Base-by-base conservation (phyloP, 1,284 basidiomycete genomes). In the Phaffia rhodozyma region DNA sequence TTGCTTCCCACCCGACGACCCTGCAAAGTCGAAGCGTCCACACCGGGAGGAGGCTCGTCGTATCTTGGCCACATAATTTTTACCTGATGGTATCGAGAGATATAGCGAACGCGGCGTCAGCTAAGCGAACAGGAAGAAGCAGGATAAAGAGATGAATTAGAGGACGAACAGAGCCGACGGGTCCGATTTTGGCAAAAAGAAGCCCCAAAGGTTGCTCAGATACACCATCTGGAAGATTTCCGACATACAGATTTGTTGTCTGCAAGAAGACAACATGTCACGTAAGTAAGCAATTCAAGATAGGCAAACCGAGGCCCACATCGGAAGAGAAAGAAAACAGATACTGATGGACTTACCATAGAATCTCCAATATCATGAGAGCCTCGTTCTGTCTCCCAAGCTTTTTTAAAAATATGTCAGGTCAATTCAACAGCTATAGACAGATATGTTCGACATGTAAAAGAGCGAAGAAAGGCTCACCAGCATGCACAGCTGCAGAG, bases 11-110 rank as follows among this genome's bases (percentile, higher is more conserved):
- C 88, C 80, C 21, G 84, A 80, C 3, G 82, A 73, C 29, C 84
- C 86, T 80, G 89, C 87, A 63, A 87, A 84, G 55, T 83, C 80
- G 61, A 60, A 38, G 57, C 23, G 43, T 66, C 34, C 34, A 62
- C 57, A 38, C 85, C 85, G n/a, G 73, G 68, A 2, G 79, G 78
- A 3, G 73, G 78, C 70, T 87, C 86, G 16, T 70, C 67, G 5
- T 79, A 80, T 61, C 87, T 81, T 61, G 91, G 92, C 91, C 91
- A 97, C 91, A 97, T 94, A 66, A 97, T 86, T 79, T 96, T 93
- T 62, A 89, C 86, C 87, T 89, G 32, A 67, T 16, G 43, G 6
- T 51, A 51, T 58, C 54, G 51, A 21, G 62, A 64, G 62, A 32
- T 29, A 47, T 66, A 43, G 55, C 55, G 57, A 21, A 49, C 49